These are phyloP conservation scores for Microdochium bolleyi DNA, from an alignment of 2,329 filamentous ascomycete genomes.

Conservation along the genomic window DNA sequence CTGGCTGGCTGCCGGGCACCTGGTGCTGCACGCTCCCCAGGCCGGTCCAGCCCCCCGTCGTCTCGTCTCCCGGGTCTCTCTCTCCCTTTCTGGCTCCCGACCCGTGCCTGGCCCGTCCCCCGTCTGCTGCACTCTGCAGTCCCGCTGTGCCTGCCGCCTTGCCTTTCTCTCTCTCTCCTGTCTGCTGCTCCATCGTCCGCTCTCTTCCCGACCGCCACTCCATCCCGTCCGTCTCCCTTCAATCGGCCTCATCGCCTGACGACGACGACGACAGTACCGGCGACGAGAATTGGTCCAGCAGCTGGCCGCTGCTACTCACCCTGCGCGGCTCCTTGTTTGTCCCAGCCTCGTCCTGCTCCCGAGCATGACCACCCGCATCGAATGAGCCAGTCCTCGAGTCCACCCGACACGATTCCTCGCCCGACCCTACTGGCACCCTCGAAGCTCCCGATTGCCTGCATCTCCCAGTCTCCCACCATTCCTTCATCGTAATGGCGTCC, in stretches of 20 bases:
- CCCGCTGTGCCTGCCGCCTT: background rate
- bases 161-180: background rate
- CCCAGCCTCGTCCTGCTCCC: background rate
- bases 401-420: background rate
- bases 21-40: background rate
- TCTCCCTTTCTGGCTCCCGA: background rate
- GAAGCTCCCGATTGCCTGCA: background rate
- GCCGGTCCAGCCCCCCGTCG: background rate
- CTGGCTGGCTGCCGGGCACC: too few relatives aligned
- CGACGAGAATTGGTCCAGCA: background rate
- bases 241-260: background rate
- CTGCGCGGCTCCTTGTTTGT: background rate
- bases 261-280: background rate
- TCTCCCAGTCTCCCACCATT: background rate
- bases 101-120: background rate
- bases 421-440: background rate
- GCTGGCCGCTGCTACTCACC: background rate
- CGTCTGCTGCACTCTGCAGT: too few relatives aligned
- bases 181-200: background rate
- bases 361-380: background rate
- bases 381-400: background rate
- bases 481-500: slow-evolving; percentile 58
- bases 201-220: background rate
- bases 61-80: background rate
- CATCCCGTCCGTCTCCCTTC: background rate